Conservation (phyloP, 2,329 filamentous ascomycete species). For the Diaporthe citrichinensis region DNA sequence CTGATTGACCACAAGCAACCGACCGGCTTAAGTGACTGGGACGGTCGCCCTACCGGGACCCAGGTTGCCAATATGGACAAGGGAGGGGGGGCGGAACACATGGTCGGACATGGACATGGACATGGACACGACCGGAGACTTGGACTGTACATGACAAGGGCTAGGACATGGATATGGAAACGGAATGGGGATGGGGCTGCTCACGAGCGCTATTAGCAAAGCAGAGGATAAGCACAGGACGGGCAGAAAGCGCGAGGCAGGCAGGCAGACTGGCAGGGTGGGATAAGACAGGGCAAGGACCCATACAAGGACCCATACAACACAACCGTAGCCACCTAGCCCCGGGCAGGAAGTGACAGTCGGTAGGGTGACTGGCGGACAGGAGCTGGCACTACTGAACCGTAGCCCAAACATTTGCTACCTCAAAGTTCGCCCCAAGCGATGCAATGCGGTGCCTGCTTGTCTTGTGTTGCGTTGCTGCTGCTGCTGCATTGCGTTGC, state of each 20-base stretch:
- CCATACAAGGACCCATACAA: not conserved
- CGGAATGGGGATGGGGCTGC: constrained; percentile 27
- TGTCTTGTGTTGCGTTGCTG: not conserved
- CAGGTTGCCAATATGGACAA: not conserved
- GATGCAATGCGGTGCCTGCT: constrained; percentile 15
- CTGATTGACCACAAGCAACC: not conserved
- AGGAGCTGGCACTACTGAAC: constrained; percentile 22
- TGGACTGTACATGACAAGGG: constrained; percentile 1
- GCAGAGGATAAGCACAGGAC: not conserved
- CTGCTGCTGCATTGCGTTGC: not conserved
- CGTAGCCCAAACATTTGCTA: constrained; percentile 10
- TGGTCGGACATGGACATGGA: not conserved
- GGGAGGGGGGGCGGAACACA: constrained; percentile 3
- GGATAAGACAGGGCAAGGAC: constrained; percentile 12
- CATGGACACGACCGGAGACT: not conserved
- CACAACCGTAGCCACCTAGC: not conserved
- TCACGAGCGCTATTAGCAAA: constrained; percentile 10
- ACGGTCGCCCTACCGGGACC: not conserved
- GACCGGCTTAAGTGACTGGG: not conserved
- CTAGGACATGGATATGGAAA: constrained; percentile 26
- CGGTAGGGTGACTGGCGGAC: not conserved
- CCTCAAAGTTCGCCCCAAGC: constrained; percentile 16
- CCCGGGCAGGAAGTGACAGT: not conserved
- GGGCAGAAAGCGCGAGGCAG: not conserved
- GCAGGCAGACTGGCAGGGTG: constrained; percentile 6